Evolutionary conservation across 441 rosid genomes (phyloP), one percentile per base, ranked within the genome.

Genomic region (Corymbia citriodora): DNA sequence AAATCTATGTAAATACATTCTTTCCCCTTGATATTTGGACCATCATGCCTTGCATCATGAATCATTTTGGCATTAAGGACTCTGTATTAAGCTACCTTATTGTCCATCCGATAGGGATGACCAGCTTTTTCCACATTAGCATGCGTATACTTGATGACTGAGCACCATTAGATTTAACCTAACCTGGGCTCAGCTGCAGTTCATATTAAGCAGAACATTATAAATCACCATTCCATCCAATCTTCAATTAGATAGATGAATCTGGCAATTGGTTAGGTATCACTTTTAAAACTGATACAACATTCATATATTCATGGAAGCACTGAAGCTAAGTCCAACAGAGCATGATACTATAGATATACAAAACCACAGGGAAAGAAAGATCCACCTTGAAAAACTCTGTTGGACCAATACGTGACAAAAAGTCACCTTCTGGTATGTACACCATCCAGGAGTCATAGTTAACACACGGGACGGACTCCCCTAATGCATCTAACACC

Each of bases 371-470:
- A 23, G 52, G 74, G 45, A 48, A 16, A 57, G 29, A 48, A 79
- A 52, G 88, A 89, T 82, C 82, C 89, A 98, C 99, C 99, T 96
- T 96, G 91, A 92, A 96, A 94, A 96, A 96, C 89, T 97, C 99
- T 3, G 97, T 96, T n/a, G 99, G 98, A 45, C 99, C 99, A 55
- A 98, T 98, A 88, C 96, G 95, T 14, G 99, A 98, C 91, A 97
- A 94, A 94, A 98, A 96, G 83, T 98, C 99, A 12, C 96, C 99
- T 92, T 98, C 99, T 55, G 99, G 99, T 88, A 98, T 90, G 90
- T 96, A 96, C 31, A 98, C 99, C 99, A 94, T 98, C 99, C 99
- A 96, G 89, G 99, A 98, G 91, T 98, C 99, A 90, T 98, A 96
- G 14, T 92, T 96, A 55, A 83, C 94, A 92, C 98, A 98, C 33